Conservation (phyloP, 345 rosid genomes). For the Moringa oleifera region DNA sequence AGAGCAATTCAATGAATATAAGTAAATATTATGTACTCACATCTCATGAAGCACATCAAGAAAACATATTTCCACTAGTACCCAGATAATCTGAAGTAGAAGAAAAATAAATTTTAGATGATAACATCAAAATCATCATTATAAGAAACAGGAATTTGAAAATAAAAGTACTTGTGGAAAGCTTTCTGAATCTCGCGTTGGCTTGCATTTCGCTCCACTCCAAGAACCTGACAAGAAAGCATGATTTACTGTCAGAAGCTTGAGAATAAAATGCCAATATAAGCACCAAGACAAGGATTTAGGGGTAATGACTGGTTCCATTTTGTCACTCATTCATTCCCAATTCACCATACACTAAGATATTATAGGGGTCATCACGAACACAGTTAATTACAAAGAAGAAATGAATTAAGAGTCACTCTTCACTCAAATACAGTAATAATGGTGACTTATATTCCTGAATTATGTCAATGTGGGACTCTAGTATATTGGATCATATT, state of each 20-base stretch:
- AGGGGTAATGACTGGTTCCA: too few species aligned
- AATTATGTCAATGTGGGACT: too few species aligned
- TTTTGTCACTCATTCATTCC: too few species aligned
- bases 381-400: too few species aligned
- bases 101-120: too few species aligned
- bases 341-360: too few species aligned
- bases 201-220: constrained; percentile 72
- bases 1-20: not conserved
- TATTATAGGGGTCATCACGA: too few species aligned
- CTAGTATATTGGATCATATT: too few species aligned
- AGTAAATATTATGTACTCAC: not conserved
- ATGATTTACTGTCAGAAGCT: not conserved
- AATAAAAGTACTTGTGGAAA: constrained; percentile 72
- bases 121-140: not conserved
- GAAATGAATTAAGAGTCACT: too few species aligned
- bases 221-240: constrained; percentile 59
- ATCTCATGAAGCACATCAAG: not conserved
- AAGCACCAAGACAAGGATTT: too few species aligned
- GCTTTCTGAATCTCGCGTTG: constrained; percentile 97
- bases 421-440: too few species aligned
- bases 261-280: not conserved
- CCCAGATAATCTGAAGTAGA: not conserved
- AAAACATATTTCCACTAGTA: not conserved
- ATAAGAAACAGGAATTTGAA: not conserved
- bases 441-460: too few species aligned